Percentiles rank a stretch among this genome's conserved stretches.
Conservation (phyloP, 208 protist genomes). For the Wallacemonas sp. region DNA sequence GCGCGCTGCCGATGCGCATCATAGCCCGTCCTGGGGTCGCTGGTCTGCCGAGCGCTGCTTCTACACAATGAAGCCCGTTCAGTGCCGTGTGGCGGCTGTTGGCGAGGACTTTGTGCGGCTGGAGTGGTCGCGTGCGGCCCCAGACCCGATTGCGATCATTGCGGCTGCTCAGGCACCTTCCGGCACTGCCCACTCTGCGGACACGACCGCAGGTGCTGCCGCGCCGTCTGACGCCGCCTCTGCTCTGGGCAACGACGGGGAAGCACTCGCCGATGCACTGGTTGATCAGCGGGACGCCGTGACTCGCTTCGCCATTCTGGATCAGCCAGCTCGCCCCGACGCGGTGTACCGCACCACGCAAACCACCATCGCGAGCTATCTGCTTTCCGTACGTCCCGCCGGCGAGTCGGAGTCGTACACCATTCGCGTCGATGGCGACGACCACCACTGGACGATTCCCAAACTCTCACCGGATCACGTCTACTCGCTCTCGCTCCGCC, state of each 20-base stretch:
- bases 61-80: slow-evolving; percentile 86
- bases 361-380: slow-evolving; percentile 48
- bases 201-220: no score
- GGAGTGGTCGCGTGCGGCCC: slow-evolving; percentile 58
- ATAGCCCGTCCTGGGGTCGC: slow-evolving; percentile 73
- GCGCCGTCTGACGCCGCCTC: no score
- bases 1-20: slow-evolving; percentile 45
- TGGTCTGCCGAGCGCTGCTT: slow-evolving; percentile 84
- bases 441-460: slow-evolving; percentile 44
- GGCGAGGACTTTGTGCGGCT: slow-evolving; percentile 88
- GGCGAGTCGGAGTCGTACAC: slow-evolving; percentile 58
- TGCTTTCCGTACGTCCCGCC: slow-evolving; percentile 33
- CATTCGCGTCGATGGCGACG: slow-evolving; percentile 50
- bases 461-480: slow-evolving; percentile 59
- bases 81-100: slow-evolving; percentile 49
- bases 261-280: background rate
- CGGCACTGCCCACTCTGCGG: no score
- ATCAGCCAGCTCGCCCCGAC: slow-evolving; percentile 34
- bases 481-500: slow-evolving; percentile 69
- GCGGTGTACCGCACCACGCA: slow-evolving; percentile 51
- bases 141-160: slow-evolving; percentile 52
- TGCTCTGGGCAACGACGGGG: no score
- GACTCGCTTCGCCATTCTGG: slow-evolving; percentile 37
- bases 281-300: background rate
- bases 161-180: background rate